Evolutionary conservation across 1,284 basidiomycete species (phyloP), one percentile per base, ranked within the genome.

Genomic region (Pisolithus thermaeus): DNA sequence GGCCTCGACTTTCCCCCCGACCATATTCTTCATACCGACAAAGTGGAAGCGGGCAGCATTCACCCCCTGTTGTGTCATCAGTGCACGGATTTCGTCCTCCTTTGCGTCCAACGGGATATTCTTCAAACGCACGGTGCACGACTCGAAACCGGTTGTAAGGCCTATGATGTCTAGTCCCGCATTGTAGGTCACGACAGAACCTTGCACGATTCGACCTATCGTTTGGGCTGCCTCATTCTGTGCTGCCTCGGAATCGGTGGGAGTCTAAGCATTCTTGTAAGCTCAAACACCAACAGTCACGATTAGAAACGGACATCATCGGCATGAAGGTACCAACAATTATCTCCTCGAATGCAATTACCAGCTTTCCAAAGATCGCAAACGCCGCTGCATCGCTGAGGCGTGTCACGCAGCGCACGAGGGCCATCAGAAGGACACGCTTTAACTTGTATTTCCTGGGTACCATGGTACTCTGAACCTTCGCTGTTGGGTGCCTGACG

Each of bases 71-170:
- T 69, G 64, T 6, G 61, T 59, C 48, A 75, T 70, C 9, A 75
- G 62, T 3, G 65, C 62, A 9, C 50, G 58, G 12, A 77, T 63
- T 47, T 76, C 74, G 3, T 60, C 46, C 1, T 50, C 50, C 42
- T 58, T 65, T 4, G 68, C 65, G 41, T 72, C 61, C 18, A 45
- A 46, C 1, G 73, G 74, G 9, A 77, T 64, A 44, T 72, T 70
- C 45, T 65, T 66, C 32, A 80, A 64, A 1, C 61, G 69, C 20
- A 80, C 58, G 12, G 67, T 68, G 56, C 77, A 78, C 7, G 73
- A 68, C 41, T 80, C 75, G 55, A 78, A 80, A 5, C 79, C 78
- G 16, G 71, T 62, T 23, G 76, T 58, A 30, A 78, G 54, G n/a
- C 62, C 59, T 46, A 59, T 60, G 25, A 80, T 64, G 20, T 72